Evolutionary conservation across 2,329 filamentous ascomycete genomes (phyloP).

Genomic region (Paraphoma sp.): DNA sequence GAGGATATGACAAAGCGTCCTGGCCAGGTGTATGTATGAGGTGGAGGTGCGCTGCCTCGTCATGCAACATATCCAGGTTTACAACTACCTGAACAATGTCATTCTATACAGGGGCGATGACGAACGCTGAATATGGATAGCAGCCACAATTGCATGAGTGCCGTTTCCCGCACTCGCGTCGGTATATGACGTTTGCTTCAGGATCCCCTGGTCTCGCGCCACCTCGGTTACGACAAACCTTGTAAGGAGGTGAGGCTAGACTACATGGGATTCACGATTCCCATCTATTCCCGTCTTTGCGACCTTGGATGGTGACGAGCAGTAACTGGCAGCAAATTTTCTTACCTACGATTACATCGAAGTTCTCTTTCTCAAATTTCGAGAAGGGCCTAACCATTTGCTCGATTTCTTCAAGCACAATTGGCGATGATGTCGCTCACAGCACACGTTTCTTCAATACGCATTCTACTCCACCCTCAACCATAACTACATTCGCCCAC

Average conservation of each 20-base stretch:
- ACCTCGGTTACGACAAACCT: not conserved
- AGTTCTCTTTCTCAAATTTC: no score
- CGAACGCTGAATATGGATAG: not conserved
- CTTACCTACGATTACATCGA: no score
- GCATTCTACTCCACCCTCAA: not conserved
- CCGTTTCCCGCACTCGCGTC: not conserved
- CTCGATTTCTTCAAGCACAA: not conserved
- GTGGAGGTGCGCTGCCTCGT: no score
- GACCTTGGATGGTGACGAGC: not conserved
- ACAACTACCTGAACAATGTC: not conserved
- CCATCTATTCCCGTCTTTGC: not conserved
- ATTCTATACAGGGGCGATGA: not conserved
- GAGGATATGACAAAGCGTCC: not conserved
- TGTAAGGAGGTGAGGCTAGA: not conserved
- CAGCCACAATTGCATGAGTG: not conserved
- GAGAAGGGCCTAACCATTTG: not conserved
- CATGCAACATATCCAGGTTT: no score
- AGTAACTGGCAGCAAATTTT: not conserved
- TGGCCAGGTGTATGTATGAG: no score
- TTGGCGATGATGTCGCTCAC: no score
- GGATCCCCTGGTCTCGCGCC: not conserved
- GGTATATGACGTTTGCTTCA: not conserved
- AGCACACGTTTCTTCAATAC: not conserved
- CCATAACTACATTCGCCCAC: not conserved
- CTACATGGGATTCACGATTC: not conserved